Evolutionary conservation across 2,329 filamentous ascomycete species (phyloP).

Genomic region (Byssoonygena ceratinophila): DNA sequence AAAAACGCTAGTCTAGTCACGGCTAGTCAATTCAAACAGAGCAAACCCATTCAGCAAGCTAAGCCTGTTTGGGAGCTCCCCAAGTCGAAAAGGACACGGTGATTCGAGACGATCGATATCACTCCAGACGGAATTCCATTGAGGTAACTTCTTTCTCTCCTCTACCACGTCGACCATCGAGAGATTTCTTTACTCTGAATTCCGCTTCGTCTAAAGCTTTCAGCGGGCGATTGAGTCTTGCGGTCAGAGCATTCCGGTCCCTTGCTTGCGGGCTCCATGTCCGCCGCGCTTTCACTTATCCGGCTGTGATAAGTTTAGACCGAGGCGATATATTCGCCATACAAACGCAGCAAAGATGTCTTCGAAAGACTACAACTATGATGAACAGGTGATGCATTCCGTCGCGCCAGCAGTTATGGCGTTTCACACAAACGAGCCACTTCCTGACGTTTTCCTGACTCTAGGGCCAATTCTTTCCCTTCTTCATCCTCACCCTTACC

Average conservation of each 20-base stretch:
- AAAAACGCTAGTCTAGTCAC: background rate
- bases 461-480: slow-evolving; percentile 94
- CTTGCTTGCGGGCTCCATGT: slow-evolving; percentile 2
- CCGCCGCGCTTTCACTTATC: slow-evolving; percentile 7
- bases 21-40: background rate
- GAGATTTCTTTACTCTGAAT: background rate
- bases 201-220: background rate
- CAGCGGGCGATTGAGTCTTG: background rate
- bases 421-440: background rate
- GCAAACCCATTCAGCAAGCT: background rate
- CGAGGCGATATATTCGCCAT: slow-evolving; percentile 5
- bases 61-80: background rate
- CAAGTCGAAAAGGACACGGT: slow-evolving; percentile 10
- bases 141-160: background rate
- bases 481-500: slow-evolving; percentile 89
- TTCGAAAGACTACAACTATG: slow-evolving; percentile 95
- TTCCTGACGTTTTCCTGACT: background rate
- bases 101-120: slow-evolving; percentile 6
- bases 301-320: slow-evolving; percentile 9
- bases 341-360: slow-evolving; percentile 42
- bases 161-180: background rate
- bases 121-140: background rate
- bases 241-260: background rate
- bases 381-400: slow-evolving; percentile 59
- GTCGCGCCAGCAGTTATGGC: background rate